A percentile compares a stretch with the other conserved stretches of the same genome.
Evolutionary conservation across 208 protist species (phyloP).

Genomic region (Acanthamoeba quina): DNA sequence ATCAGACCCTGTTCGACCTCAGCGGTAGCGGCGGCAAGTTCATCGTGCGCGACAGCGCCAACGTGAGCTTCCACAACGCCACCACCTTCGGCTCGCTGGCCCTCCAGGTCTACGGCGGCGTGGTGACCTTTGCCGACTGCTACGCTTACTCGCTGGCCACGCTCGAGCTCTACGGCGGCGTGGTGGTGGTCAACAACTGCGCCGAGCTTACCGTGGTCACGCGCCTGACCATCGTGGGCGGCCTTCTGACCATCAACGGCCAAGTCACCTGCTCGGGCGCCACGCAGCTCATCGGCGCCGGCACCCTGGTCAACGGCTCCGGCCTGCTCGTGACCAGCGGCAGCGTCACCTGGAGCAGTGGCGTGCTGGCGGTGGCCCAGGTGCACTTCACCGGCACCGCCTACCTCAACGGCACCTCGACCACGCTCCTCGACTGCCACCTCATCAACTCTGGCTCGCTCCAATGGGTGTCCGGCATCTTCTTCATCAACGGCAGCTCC

Average conservation of each 20-base stretch:
- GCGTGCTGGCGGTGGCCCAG: neutral
- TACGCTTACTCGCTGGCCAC: conserved; percentile 4
- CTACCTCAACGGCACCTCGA: conserved; percentile 4
- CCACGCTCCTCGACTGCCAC: conserved; percentile 25
- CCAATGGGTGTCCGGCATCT: conserved; percentile 20
- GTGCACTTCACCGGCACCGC: neutral
- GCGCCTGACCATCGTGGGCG: conserved; percentile 18
- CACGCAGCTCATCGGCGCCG: neutral
- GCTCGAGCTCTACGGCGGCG: conserved; percentile 2
- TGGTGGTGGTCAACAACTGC: conserved; percentile 2
- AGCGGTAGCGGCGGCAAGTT: neutral
- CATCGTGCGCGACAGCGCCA: conserved; percentile 23
- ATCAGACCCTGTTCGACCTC: neutral
- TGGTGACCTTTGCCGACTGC: conserved; percentile 57
- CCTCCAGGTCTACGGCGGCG: neutral
- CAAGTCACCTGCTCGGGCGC: neutral
- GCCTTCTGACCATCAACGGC: neutral
- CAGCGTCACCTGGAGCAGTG: conserved; percentile 29
- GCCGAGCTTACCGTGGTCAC: neutral
- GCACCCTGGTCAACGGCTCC: conserved; percentile 24
- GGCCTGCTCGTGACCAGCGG: conserved; percentile 36
- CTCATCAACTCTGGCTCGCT: conserved; percentile 51
- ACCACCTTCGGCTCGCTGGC: neutral
- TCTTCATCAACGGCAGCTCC: conserved; percentile 24
- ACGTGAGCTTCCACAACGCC: neutral